Percentiles rank a stretch among this genome's conserved stretches.
Evolutionary conservation across 305 asterid species (phyloP).

Genomic region (Ilex paraguariensis): DNA sequence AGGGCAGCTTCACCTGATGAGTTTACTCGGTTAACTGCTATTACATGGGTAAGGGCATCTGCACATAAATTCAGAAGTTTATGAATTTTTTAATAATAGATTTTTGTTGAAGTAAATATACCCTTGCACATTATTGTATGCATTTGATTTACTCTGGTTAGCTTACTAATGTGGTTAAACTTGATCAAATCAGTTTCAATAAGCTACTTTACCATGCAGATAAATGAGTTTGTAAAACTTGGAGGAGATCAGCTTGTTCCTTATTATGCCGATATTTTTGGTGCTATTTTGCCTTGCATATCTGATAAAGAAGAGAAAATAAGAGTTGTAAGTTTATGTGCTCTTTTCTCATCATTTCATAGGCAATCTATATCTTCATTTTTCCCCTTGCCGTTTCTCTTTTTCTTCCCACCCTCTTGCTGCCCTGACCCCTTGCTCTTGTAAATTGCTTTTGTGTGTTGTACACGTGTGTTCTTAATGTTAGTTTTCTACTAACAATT

Average conservation of each 20-base stretch:
- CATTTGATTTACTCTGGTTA: too few species aligned
- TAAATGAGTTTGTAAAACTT: constrained; percentile 95
- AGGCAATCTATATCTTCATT: neutral
- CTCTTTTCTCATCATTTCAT: neutral
- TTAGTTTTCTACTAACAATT: neutral
- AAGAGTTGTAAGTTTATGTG: constrained; percentile 66
- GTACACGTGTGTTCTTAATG: neutral
- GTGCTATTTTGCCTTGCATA: constrained; percentile 96
- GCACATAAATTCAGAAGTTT: neutral
- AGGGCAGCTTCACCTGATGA: constrained; percentile 95
- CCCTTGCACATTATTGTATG: neutral
- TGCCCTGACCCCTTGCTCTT: neutral
- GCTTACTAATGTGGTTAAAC: constrained; percentile 13
- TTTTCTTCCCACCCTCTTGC: neutral
- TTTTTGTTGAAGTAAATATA: neutral
- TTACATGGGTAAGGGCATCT: constrained; percentile 77
- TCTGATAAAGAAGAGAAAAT: constrained; percentile 98
- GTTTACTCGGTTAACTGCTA: constrained; percentile 92
- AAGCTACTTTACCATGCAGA: constrained; percentile 41
- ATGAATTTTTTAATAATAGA: constrained; percentile 18
- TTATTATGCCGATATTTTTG: constrained; percentile 96
- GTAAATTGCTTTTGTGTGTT: neutral
- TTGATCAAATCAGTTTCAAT: constrained; percentile 20
- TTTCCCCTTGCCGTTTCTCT: neutral
- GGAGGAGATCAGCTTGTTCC: constrained; percentile 99